Evolutionary conservation across 768 basidiomycete species (phyloP), one percentile per base, ranked within the genome.

Genomic region (Dentipellis sp.): DNA sequence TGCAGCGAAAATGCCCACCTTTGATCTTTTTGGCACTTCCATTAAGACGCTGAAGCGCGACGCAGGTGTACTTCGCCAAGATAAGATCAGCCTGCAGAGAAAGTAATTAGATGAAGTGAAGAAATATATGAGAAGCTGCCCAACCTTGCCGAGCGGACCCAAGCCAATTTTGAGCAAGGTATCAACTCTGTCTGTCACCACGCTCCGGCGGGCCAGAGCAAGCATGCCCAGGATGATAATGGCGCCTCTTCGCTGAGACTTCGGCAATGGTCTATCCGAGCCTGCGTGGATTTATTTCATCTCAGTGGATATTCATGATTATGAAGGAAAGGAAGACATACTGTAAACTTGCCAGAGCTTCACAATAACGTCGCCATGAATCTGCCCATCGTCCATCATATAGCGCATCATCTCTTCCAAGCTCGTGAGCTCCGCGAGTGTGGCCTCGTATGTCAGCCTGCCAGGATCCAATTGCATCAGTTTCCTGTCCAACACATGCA

Each of bases 201-300:
- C 80, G 56, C 82, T 82, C 14, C 80, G 73, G 65, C 81, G 88
- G 0, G 95, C 91, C 6, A 94, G 69, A 2, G 94, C 95, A 22
- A 98, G 74, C 95, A 99, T 98, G 40, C 95, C 91, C n/a, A 99
- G 77, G 52, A 97, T 86, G 65, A 94, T 93, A 62, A 98, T 93
- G 0, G 95, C 91, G 0, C 94, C 97, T 45, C 92, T 81, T n/a
- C 95, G 79, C 67, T 98, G 97, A 38, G 78, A 77, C 58, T 82
- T 82, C 0, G 92, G 92, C 36, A 99, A 76, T 10, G 79, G 76
- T 62, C 80, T 80, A 8, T 83, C 78, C 10, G 85, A 84, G 64
- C 88, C 94, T 97, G 51, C 1, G 37, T 8, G 35, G 16, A 50
- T 4, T 14, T 8, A n/a, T 23, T 37, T 52, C 36, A 52, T 17